phyloP scores from a whole-genome alignment of 1,284 basidiomycete species.

The Malassezia japonica region DNA sequence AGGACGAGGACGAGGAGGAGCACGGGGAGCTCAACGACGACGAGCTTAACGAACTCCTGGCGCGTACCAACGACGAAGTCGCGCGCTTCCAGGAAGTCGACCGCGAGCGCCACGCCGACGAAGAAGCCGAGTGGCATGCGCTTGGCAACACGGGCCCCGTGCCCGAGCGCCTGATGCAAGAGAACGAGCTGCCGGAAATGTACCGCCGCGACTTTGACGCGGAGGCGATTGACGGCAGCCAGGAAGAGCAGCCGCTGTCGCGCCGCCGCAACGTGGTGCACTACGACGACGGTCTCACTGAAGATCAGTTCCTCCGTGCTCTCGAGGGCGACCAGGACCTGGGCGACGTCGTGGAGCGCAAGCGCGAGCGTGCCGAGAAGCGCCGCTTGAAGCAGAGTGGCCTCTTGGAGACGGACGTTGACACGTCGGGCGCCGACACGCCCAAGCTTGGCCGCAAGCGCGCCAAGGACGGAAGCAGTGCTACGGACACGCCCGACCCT shows the following conservation, averaged over 20 bases:
- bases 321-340: slow-evolving; percentile 79
- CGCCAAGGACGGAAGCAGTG: slow-evolving; percentile 4
- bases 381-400: slow-evolving; percentile 30
- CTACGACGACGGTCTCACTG: slow-evolving; percentile 87
- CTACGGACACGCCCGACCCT: background rate
- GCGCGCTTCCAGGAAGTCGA: slow-evolving; percentile 77
- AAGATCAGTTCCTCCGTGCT: slow-evolving; percentile 70
- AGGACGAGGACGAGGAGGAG: slow-evolving; percentile 48
- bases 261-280: slow-evolving; percentile 77
- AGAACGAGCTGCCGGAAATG: slow-evolving; percentile 83
- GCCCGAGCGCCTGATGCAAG: slow-evolving; percentile 68
- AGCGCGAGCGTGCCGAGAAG: slow-evolving; percentile 45
- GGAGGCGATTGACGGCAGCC: slow-evolving; percentile 48
- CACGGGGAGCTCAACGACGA: slow-evolving; percentile 93
- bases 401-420: slow-evolving; percentile 6
- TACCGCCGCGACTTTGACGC: slow-evolving; percentile 63
- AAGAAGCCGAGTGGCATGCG: slow-evolving; percentile 62
- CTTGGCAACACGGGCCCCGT: slow-evolving; percentile 58
- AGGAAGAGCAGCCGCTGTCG: slow-evolving; percentile 61
- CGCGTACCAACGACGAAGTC: slow-evolving; percentile 72
- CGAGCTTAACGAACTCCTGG: slow-evolving; percentile 86
- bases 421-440: slow-evolving; percentile 26
- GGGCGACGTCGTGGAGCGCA: slow-evolving; percentile 46
- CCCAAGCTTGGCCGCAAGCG: slow-evolving; percentile 20
- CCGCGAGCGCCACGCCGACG: slow-evolving; percentile 65